phyloP scores from a whole-genome alignment of 805 yeast species.

The Teunomyces funiuensis region DNA sequence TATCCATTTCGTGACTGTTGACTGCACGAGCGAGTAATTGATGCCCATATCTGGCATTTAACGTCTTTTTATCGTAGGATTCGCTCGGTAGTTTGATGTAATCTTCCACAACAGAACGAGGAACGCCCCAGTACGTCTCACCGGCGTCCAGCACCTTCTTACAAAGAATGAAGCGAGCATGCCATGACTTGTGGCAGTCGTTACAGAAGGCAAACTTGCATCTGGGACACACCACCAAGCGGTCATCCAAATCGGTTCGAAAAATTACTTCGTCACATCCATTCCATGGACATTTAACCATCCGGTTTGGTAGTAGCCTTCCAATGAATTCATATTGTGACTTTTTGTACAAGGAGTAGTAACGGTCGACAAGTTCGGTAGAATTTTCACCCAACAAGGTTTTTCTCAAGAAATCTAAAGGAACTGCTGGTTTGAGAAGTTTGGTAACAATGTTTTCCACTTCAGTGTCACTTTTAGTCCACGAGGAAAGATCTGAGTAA shows the following conservation, averaged over 20 bases:
- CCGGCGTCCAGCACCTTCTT: conserved; percentile 18
- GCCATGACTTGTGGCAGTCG: conserved; percentile 61
- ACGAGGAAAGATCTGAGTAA: conserved; percentile 18
- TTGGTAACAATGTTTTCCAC: conserved; percentile 9
- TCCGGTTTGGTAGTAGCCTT: conserved; percentile 46
- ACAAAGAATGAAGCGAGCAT: conserved; percentile 52
- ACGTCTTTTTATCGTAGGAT: conserved; percentile 30
- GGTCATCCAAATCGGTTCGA: conserved; percentile 45
- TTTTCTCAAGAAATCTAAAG: conserved; percentile 30
- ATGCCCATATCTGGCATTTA: conserved; percentile 47
- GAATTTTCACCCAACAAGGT: conserved; percentile 22
- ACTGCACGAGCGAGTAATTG: conserved; percentile 41
- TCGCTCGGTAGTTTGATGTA: conserved; percentile 33
- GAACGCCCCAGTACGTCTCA: conserved; percentile 24
- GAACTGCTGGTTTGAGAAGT: conserved; percentile 44
- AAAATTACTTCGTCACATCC: conserved; percentile 48
- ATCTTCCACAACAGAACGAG: conserved; percentile 32
- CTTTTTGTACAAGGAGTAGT: conserved; percentile 33
- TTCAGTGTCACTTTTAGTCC: conserved; percentile 20
- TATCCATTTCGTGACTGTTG: conserved; percentile 47
- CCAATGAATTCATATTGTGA: conserved; percentile 44
- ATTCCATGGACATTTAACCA: conserved; percentile 50
- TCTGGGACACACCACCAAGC: conserved; percentile 47
- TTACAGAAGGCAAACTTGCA: conserved; percentile 58
- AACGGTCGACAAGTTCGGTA: conserved; percentile 34